Evolutionary conservation across 768 basidiomycete genomes (phyloP), one percentile per base, ranked within the genome.

Genomic region (Lactarius hengduanensis): DNA sequence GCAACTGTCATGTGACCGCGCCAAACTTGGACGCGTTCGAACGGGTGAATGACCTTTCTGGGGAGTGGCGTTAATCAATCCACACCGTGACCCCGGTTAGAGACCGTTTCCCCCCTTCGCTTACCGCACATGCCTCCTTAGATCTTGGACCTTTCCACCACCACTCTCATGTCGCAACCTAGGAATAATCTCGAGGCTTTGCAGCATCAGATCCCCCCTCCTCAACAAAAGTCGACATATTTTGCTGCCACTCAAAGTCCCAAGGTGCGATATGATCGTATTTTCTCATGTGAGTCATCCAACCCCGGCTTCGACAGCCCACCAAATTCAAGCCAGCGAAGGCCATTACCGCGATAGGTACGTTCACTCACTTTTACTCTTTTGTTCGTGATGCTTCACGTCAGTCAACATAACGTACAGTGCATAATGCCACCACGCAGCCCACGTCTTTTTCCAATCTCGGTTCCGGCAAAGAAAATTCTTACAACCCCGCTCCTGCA

Each of bases 301-400:
- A 34, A 34, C 28, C 57, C n/a, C 32, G 20, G 36, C 30, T 45
- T 50, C 28, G 9, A 18, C 47, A 69, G 69, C 30, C 68, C 30
- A 22, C 57, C 20, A 70, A 71, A 66, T 71, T 71, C 32, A 71
- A 71, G 57, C 70, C 70, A 28, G 70, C 69, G 32, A 71, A 71
- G 50, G 20, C 61, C 5, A 59, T 53, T 20, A 43, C 30, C 32
- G 47, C 55, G 11, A 9, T 20, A 3, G 59, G 65, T 70, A 54
- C 16, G 56, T 61, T 30, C 30, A 7, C 22, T 18, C 1, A 28
- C 26, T 43, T 20, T 36, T 55, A 2, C 18, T 16, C 34, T 58
- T 13, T 20, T 30, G 32, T 26, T 50, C 56, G 5, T 36, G 11
- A 47, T 22, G n/a, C 26, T 40, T 58, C 34, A 53, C 32, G 3